Conservation (phyloP, 1,139 yeast species). For the Candida tetrigidarum region DNA sequence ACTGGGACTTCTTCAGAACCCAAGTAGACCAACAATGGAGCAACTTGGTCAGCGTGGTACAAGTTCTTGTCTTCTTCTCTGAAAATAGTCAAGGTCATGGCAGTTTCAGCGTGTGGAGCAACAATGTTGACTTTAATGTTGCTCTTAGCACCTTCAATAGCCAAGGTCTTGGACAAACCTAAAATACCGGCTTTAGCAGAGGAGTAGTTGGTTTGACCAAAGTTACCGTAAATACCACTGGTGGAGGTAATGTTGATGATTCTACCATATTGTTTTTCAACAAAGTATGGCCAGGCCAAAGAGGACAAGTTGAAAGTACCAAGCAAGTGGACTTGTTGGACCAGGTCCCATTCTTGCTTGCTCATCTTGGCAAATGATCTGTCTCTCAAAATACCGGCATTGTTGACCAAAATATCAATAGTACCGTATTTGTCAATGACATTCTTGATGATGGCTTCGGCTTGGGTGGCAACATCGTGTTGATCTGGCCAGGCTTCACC, state of each 20-base stretch:
- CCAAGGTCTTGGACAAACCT: constrained; percentile 84
- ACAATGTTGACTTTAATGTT: constrained; percentile 80
- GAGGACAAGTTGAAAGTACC: constrained; percentile 86
- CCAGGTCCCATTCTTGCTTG: constrained; percentile 82
- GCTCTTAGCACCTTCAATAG: constrained; percentile 84
- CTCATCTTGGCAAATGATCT: constrained; percentile 85
- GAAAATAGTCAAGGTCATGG: constrained; percentile 92
- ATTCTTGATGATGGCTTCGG: constrained; percentile 76
- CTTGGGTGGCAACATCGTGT: constrained; percentile 81
- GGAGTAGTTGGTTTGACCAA: constrained; percentile 96
- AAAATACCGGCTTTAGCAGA: constrained; percentile 91
- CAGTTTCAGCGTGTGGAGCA: constrained; percentile 98
- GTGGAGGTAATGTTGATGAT: constrained; percentile 92
- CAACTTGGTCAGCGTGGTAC: constrained; percentile 88
- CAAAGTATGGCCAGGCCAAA: constrained; percentile 91
- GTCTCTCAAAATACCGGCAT: constrained; percentile 95
- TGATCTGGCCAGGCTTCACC: constrained; percentile 83
- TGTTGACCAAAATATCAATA: constrained; percentile 85
- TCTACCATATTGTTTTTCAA: constrained; percentile 78
- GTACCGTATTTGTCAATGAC: constrained; percentile 81
- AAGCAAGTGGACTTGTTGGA: constrained; percentile 77
- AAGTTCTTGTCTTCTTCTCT: constrained; percentile 75
- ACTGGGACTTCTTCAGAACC: constrained; percentile 73
- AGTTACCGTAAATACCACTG: constrained; percentile 96
- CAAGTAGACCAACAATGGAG: constrained; percentile 83